A percentile compares a stretch with the other conserved stretches of the same genome.
Conservation (phyloP, 2,329 filamentous ascomycete species). For the Mycogone perniciosa region DNA sequence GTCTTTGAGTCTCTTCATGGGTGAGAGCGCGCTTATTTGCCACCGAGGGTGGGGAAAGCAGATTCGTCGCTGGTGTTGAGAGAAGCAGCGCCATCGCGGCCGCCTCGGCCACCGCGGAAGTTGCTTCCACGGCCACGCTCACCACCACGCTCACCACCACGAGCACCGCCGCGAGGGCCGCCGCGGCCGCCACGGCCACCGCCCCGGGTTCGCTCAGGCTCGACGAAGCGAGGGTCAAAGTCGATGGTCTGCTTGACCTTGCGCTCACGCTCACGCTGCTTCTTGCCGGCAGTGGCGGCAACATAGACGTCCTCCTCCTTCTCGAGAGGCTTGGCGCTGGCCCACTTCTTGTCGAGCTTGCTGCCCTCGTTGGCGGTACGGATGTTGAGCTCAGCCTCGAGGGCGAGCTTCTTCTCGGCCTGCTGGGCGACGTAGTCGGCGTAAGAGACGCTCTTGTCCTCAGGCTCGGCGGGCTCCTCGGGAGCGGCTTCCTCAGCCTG, state of each 20-base stretch:
- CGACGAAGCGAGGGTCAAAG: constrained; percentile 77
- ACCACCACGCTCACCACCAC: constrained; percentile 45
- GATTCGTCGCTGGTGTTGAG: constrained; percentile 54
- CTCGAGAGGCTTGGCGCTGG: constrained; percentile 65
- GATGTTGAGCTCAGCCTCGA: constrained; percentile 59
- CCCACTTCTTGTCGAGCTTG: constrained; percentile 90
- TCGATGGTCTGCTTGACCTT: constrained; percentile 88
- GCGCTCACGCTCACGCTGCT: constrained; percentile 77
- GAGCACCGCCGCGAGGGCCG: constrained; percentile 39
- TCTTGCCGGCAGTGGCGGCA: constrained; percentile 66
- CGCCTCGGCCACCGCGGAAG: constrained; percentile 37
- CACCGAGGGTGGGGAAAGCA: constrained; percentile 56
- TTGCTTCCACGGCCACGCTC: constrained; percentile 39
- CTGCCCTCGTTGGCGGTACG: constrained; percentile 90
- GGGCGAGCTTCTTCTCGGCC: constrained; percentile 67
- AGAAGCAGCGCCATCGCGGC: constrained; percentile 25
- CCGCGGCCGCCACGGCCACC: constrained; percentile 50
- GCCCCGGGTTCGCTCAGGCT: constrained; percentile 54
- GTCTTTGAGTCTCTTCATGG: constrained; percentile 9
- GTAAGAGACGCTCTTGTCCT: constrained; percentile 89
- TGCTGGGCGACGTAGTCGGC: constrained; percentile 73
- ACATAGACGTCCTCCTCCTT: constrained; percentile 72
- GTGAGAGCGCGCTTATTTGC: constrained; percentile 35
- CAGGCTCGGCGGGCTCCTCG: constrained; percentile 53
- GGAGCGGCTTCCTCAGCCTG: constrained; percentile 42